Evolutionary conservation across 257 asterid species (phyloP).

Genomic region (Marsdenia floribunda): DNA sequence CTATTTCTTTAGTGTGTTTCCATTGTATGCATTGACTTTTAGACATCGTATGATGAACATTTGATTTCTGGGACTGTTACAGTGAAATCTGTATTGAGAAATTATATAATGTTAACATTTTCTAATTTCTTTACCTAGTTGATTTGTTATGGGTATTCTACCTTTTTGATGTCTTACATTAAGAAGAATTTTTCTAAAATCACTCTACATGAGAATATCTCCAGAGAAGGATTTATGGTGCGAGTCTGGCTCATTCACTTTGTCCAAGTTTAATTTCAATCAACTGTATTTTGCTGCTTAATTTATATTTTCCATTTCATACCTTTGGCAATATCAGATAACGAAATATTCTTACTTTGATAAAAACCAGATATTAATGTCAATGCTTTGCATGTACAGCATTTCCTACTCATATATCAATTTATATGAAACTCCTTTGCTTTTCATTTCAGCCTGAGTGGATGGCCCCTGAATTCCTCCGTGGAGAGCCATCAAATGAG

Average conservation of each 20-base stretch:
- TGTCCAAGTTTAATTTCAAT: background rate
- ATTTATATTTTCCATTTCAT: background rate
- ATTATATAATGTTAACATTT: background rate
- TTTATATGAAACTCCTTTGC: conserved; percentile 31
- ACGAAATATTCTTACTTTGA: conserved; percentile 2
- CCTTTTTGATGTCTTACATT: background rate
- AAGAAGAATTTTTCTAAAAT: background rate
- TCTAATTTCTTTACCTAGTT: background rate
- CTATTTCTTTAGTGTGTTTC: background rate
- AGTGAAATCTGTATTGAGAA: background rate
- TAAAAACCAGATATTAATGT: conserved; percentile 9
- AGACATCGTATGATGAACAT: background rate
- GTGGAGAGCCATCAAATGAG: conserved; percentile 96
- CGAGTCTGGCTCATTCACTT: background rate
- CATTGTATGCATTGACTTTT: background rate
- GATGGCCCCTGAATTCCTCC: conserved; percentile 99
- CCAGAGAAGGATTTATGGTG: background rate
- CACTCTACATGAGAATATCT: background rate
- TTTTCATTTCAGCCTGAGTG: conserved; percentile 89
- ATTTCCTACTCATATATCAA: conserved; percentile 19
- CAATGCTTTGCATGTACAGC: conserved; percentile 25
- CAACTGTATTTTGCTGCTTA: background rate
- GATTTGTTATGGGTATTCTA: background rate
- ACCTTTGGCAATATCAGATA: background rate
- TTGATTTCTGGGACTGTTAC: background rate